Base-by-base conservation (phyloP, 169 alveolate species). In the Theileria orientalis region DNA sequence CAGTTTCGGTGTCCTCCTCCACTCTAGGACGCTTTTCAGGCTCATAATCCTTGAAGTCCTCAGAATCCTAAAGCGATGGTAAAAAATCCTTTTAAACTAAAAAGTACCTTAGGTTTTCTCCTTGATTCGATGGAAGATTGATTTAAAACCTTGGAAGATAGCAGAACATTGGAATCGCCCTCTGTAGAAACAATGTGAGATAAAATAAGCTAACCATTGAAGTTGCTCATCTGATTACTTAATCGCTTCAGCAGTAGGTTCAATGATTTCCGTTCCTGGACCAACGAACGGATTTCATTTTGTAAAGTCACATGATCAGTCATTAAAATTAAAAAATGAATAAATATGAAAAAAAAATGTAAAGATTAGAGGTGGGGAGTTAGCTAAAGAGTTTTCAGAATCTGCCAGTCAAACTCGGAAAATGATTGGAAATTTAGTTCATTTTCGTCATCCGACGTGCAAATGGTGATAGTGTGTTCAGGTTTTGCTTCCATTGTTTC, bases 1-100 rank as follows among this genome's bases (percentile, higher is more conserved):
- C 80, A n/a, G 86, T 79, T 42, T 76, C 83, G 14, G 46, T 79
- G 13, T 75, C 87, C 14, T 76, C 80, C 40, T 62, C 83, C 33
- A 78, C 30, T 47, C 76, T 83, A 19, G 92, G 92, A 66, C 88
- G 60, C 47, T 77, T 77, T 49, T 77, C 86, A 11, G 69, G 67
- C 14, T 69, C 86, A n/a, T 14, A 76, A 19, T 56, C 80, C 56
- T 8, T 56, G 30, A 35, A 72, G 47, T 47, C 32, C 25, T 2
- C 74, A 0, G 33, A 76, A 46, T 49, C 75, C 75, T 67, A 27
- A 41, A 6, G 13, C 44, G 3, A 6, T 37, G n/a, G n/a, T n/a
- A n/a, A n/a, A n/a, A n/a, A n/a, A 7, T 51, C 30, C 16, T 51
- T 25, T 25, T 51, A 51, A 27, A 51, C 5, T 5, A 51, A 51